A percentile compares a stretch with the other conserved stretches of the same genome.
phyloP scores from a whole-genome alignment of 2,329 filamentous ascomycete species.

The Trichoderma endophyticum region DNA sequence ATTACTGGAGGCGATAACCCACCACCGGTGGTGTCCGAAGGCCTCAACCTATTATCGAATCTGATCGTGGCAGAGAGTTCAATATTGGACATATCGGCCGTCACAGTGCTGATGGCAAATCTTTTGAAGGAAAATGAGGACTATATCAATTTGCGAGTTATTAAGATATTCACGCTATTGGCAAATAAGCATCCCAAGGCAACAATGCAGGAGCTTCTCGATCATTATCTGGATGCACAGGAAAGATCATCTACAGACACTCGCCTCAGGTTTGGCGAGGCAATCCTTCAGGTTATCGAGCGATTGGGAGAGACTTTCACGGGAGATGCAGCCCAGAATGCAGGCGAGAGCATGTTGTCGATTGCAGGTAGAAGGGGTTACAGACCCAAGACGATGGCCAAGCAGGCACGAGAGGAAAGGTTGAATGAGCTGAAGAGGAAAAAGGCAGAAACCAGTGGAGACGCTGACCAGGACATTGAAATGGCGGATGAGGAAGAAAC shows the following conservation, averaged over 20 bases:
- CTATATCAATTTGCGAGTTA: conserved; percentile 67
- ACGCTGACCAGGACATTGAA: conserved; percentile 43
- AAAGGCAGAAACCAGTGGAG: conserved; percentile 30
- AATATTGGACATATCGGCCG: conserved; percentile 63
- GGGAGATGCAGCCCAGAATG: conserved; percentile 49
- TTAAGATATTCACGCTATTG: conserved; percentile 62
- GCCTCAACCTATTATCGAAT: conserved; percentile 56
- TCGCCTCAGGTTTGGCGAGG: conserved; percentile 67
- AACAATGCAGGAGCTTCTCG: conserved; percentile 59
- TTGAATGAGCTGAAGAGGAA: conserved; percentile 48
- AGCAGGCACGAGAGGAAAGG: conserved; percentile 51
- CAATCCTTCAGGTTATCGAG: conserved; percentile 62
- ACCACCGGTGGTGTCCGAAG: conserved; percentile 64
- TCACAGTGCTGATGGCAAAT: conserved; percentile 61
- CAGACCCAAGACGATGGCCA: conserved; percentile 56
- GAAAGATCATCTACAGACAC: conserved; percentile 60
- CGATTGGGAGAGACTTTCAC: conserved; percentile 54
- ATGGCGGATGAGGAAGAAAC: conserved; percentile 47
- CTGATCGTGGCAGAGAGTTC: conserved; percentile 55
- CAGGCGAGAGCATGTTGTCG: conserved; percentile 58
- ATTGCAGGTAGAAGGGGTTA: conserved; percentile 62
- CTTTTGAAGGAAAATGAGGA: conserved; percentile 65
- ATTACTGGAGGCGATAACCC: conserved; percentile 59
- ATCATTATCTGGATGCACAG: conserved; percentile 63
- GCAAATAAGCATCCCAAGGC: conserved; percentile 60